Conservation (phyloP, 176 grass and related monocot genomes). For the Musa acuminata region DNA sequence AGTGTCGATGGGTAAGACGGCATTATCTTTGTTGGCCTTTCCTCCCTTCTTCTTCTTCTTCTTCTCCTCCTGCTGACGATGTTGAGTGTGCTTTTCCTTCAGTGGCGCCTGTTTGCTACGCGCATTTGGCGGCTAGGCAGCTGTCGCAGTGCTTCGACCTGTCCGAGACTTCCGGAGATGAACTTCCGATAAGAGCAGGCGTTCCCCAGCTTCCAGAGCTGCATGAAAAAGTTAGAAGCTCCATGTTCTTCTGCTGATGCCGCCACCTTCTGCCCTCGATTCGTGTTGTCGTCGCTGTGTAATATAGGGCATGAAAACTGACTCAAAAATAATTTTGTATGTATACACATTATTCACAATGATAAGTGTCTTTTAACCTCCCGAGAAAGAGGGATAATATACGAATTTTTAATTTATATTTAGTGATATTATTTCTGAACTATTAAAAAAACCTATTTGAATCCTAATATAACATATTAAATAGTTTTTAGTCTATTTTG, state of each 20-base stretch:
- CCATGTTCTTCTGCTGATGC: slow-evolving; percentile 60
- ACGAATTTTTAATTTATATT: no score
- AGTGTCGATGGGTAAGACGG: slow-evolving; percentile 36
- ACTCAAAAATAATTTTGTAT: no score
- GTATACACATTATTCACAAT: no score
- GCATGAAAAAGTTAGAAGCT: slow-evolving; percentile 23
- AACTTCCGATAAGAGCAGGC: neutral
- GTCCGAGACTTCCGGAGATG: slow-evolving; percentile 23
- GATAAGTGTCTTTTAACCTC: no score
- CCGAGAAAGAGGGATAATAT: no score
- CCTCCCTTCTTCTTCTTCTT: neutral
- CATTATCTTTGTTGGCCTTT: neutral
- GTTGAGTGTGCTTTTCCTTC: slow-evolving; percentile 2
- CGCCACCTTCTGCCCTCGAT: no score
- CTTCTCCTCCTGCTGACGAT: neutral
- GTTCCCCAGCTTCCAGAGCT: slow-evolving; percentile 28
- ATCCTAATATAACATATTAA: no score
- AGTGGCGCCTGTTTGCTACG: slow-evolving; percentile 52
- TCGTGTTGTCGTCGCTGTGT: no score
- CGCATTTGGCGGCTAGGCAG: slow-evolving; percentile 47
- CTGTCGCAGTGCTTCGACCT: slow-evolving; percentile 32
- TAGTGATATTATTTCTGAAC: no score
- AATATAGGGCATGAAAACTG: no score
- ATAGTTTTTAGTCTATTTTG: no score
- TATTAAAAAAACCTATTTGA: no score